Evolutionary conservation across 768 basidiomycete species (phyloP).

Genomic region (Paxillus involutus): DNA sequence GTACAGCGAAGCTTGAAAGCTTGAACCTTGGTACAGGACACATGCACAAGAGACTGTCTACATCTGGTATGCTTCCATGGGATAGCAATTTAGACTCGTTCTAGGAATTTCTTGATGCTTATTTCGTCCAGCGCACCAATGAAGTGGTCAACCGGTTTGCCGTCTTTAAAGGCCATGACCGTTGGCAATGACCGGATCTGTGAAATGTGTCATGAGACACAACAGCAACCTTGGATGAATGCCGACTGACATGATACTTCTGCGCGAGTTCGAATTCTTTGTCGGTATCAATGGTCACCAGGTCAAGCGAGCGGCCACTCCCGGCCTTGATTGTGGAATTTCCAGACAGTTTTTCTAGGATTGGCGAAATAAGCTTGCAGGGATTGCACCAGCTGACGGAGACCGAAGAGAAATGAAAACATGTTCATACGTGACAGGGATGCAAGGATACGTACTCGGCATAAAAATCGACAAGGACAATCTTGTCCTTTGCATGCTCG

Average conservation of each 20-base stretch:
- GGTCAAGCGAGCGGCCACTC: slow-evolving; percentile 59
- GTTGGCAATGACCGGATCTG: slow-evolving; percentile 80
- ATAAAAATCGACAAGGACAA: slow-evolving; percentile 78
- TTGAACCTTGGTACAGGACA: background rate
- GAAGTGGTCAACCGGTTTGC: slow-evolving; percentile 58
- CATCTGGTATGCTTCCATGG: background rate
- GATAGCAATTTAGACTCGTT: slow-evolving; percentile 30
- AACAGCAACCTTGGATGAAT: too few relatives aligned
- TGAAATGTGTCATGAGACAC: background rate
- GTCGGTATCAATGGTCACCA: slow-evolving; percentile 70
- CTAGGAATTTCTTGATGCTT: slow-evolving; percentile 46
- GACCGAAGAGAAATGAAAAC: background rate
- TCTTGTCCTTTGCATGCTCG: slow-evolving; percentile 40
- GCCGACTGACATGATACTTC: slow-evolving; percentile 43
- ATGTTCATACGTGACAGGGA: slow-evolving; percentile 2
- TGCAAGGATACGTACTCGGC: slow-evolving; percentile 58
- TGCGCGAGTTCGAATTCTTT: slow-evolving; percentile 50
- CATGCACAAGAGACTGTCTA: too few relatives aligned
- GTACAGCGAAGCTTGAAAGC: background rate
- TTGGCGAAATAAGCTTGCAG: slow-evolving; percentile 70
- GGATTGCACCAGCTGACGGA: slow-evolving; percentile 72
- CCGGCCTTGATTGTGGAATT: slow-evolving; percentile 46
- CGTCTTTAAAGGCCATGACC: slow-evolving; percentile 73
- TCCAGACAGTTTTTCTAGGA: slow-evolving; percentile 58
- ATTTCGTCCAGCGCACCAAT: slow-evolving; percentile 54